These are phyloP conservation scores for Kwoniella bestiolae DNA, from an alignment of 768 basidiomycete species.

Conservation along the genomic window DNA sequence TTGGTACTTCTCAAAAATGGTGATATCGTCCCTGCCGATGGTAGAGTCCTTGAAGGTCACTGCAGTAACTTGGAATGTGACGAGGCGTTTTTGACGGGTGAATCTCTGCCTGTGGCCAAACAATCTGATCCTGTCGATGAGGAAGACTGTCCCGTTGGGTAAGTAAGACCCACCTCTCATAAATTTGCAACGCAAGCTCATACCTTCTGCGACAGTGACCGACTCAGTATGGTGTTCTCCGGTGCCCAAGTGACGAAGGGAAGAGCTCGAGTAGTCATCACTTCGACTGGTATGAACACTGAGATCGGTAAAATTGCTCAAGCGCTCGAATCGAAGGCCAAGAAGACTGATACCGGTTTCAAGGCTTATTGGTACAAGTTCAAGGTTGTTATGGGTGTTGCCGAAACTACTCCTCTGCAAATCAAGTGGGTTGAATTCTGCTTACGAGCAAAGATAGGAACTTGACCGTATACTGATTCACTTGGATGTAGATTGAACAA, in stretches of 20 bases:
- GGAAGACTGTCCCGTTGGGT: slow-evolving; percentile 53
- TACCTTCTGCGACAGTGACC: slow-evolving; percentile 35
- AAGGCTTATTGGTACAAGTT: slow-evolving; percentile 64
- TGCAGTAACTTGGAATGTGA: slow-evolving; percentile 62
- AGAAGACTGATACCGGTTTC: slow-evolving; percentile 50
- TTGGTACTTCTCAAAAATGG: slow-evolving; percentile 59
- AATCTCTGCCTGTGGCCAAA: slow-evolving; percentile 61
- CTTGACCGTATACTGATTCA: slow-evolving; percentile 26
- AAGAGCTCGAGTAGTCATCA: slow-evolving; percentile 62
- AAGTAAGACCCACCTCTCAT: slow-evolving; percentile 4
- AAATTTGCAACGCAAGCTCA: not conserved
- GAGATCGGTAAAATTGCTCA: slow-evolving; percentile 61
- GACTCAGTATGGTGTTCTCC: slow-evolving; percentile 57
- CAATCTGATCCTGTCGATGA: slow-evolving; percentile 58
- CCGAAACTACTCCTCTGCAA: slow-evolving; percentile 60
- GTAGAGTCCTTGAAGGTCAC: slow-evolving; percentile 59
- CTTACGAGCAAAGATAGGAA: slow-evolving; percentile 26
- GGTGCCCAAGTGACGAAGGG: slow-evolving; percentile 62
- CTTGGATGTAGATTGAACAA: slow-evolving; percentile 59
- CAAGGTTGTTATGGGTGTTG: slow-evolving; percentile 59
- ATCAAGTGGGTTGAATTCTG: slow-evolving; percentile 57
- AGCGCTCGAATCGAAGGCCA: slow-evolving; percentile 57
- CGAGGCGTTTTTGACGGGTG: slow-evolving; percentile 62
- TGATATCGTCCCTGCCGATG: slow-evolving; percentile 60
- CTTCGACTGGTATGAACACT: slow-evolving; percentile 64